Conservation (phyloP, 2,329 filamentous ascomycete genomes). For the Tolypocladium tundrense region DNA sequence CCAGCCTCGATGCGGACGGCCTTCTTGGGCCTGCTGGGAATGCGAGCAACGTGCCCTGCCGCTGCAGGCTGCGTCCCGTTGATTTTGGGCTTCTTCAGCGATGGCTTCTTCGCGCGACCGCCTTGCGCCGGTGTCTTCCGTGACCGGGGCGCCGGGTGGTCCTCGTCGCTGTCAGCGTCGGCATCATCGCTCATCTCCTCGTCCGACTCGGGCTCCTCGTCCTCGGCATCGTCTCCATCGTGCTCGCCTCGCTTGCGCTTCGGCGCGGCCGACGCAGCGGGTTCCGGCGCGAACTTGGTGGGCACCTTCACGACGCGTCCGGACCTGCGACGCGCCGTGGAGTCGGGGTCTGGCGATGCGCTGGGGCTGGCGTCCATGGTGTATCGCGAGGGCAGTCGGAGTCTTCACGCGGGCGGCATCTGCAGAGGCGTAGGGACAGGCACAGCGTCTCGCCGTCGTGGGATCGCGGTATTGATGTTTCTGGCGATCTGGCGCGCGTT, state of each 20-base stretch:
- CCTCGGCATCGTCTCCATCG: constrained; percentile 36
- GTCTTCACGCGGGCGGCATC: constrained; percentile 7
- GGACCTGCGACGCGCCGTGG: constrained; percentile 52
- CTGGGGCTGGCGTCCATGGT: constrained; percentile 8
- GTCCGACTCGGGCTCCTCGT: constrained; percentile 37
- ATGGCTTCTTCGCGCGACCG: constrained; percentile 42
- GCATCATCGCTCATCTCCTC: constrained; percentile 34
- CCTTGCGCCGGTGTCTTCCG: constrained; percentile 30
- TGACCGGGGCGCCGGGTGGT: constrained; percentile 26
- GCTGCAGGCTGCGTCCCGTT: constrained; percentile 39
- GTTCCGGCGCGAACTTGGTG: constrained; percentile 48
- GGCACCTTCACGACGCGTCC: constrained; percentile 56
- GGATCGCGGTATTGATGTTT: neutral
- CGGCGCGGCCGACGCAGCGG: constrained; percentile 24
- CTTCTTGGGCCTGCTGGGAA: constrained; percentile 48
- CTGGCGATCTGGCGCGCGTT: constrained; percentile 6
- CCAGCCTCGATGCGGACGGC: constrained; percentile 40
- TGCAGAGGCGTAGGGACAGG: constrained; percentile 3
- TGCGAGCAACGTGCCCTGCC: constrained; percentile 26
- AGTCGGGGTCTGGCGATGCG: constrained; percentile 32
- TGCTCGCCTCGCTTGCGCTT: constrained; percentile 50
- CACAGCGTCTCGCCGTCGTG: neutral
- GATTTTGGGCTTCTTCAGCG: constrained; percentile 53
- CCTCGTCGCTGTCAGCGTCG: constrained; percentile 36
- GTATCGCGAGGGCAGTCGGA: constrained; percentile 6